A percentile compares a stretch with the other conserved stretches of the same genome.
phyloP scores from a whole-genome alignment of 805 yeast species.

The Nakazawaea pomicola region DNA sequence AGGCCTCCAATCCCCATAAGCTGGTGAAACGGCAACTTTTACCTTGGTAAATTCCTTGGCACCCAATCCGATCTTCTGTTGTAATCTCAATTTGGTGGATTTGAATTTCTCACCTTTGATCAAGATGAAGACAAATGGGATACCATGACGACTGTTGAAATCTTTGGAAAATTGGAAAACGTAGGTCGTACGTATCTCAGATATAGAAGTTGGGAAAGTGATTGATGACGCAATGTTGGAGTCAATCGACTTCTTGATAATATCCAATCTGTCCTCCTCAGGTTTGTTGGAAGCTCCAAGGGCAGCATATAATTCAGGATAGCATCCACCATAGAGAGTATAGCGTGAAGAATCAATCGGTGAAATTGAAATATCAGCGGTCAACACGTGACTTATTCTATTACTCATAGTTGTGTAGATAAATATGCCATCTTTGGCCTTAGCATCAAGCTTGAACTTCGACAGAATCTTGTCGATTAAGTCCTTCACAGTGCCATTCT shows the following conservation, averaged over 20 bases:
- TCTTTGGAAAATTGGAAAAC: slow-evolving; percentile 73
- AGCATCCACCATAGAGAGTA: slow-evolving; percentile 36
- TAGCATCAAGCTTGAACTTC: slow-evolving; percentile 45
- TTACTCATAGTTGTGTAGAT: slow-evolving; percentile 48
- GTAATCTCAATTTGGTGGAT: slow-evolving; percentile 63
- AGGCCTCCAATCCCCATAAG: slow-evolving; percentile 29
- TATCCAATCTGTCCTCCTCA: slow-evolving; percentile 2
- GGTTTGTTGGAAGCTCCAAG: slow-evolving; percentile 27
- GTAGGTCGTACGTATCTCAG: slow-evolving; percentile 10
- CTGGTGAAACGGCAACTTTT: slow-evolving; percentile 53
- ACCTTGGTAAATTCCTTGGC: slow-evolving; percentile 77
- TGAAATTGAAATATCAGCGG: slow-evolving; percentile 30
- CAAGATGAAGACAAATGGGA: slow-evolving; percentile 76
- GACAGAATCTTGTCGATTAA: slow-evolving; percentile 51
- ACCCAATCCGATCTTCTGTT: slow-evolving; percentile 67
- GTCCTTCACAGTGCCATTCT: slow-evolving; percentile 47
- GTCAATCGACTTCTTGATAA: slow-evolving; percentile 7
- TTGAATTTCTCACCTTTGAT: slow-evolving; percentile 60
- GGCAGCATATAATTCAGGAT: slow-evolving; percentile 33
- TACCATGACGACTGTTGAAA: slow-evolving; percentile 63
- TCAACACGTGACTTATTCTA: slow-evolving; percentile 10
- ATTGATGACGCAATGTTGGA: neutral
- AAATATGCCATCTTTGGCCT: slow-evolving; percentile 40
- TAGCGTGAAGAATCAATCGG: slow-evolving; percentile 27
- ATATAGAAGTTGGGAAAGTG: slow-evolving; percentile 1